Percentiles rank a stretch among this genome's conserved stretches.
Evolutionary conservation across 2,329 filamentous ascomycete species (phyloP).

Genomic region (Phoma sp.): DNA sequence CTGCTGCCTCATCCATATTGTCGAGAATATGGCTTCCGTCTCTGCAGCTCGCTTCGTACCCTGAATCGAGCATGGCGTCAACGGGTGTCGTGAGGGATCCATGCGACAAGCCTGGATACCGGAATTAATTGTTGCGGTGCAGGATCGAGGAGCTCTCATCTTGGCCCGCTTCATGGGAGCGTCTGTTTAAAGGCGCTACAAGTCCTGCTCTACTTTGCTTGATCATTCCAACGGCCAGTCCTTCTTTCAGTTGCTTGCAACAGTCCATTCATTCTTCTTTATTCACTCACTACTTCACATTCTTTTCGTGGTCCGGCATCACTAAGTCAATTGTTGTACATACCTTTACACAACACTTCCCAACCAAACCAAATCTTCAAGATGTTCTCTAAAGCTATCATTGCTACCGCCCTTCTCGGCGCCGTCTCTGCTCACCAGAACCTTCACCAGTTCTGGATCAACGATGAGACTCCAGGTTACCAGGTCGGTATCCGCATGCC

Average conservation of each 20-base stretch:
- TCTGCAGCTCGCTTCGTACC: slow-evolving; percentile 17
- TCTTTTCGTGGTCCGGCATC: slow-evolving; percentile 37
- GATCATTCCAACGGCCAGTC: slow-evolving; percentile 33
- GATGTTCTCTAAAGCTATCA: slow-evolving; percentile 43
- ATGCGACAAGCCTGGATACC: slow-evolving; percentile 27
- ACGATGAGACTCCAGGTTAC: slow-evolving; percentile 38
- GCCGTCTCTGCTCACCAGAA: slow-evolving; percentile 44
- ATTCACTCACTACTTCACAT: slow-evolving; percentile 26
- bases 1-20: slow-evolving; percentile 25
- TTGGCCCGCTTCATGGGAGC: neutral
- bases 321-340: slow-evolving; percentile 19
- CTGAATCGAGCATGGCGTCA: slow-evolving; percentile 17
- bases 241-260: slow-evolving; percentile 29
- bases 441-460: slow-evolving; percentile 43
- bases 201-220: slow-evolving; percentile 6
- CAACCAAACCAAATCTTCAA: slow-evolving; percentile 21
- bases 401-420: slow-evolving; percentile 34
- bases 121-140: slow-evolving; percentile 24
- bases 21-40: slow-evolving; percentile 19
- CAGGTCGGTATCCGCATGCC: slow-evolving; percentile 47
- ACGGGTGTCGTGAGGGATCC: slow-evolving; percentile 28
- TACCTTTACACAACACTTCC: slow-evolving; percentile 19
- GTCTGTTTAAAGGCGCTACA: slow-evolving; percentile 19
- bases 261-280: slow-evolving; percentile 27
- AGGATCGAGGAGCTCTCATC: slow-evolving; percentile 7